Evolutionary conservation across 805 yeast species (phyloP).

Genomic region (Yamadazyma sp.): DNA sequence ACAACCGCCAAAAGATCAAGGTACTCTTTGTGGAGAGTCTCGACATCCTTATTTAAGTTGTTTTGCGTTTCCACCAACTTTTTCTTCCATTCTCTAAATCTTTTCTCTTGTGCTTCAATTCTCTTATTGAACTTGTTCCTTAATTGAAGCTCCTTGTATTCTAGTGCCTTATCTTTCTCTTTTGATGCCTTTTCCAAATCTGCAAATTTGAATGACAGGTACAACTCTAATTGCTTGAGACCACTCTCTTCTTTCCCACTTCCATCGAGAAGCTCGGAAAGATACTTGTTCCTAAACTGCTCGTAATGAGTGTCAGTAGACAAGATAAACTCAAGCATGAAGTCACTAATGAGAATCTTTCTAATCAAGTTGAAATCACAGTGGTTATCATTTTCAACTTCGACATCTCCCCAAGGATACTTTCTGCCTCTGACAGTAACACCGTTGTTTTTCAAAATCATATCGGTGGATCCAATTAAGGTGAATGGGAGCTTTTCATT

Average conservation of each 20-base stretch:
- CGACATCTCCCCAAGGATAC: conserved; percentile 85
- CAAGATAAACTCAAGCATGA: conserved; percentile 75
- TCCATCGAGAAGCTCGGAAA: not conserved
- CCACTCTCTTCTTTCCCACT: conserved; percentile 17
- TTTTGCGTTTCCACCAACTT: conserved; percentile 55
- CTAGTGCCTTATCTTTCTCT: conserved; percentile 42
- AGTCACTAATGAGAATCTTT: conserved; percentile 60
- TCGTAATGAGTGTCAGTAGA: conserved; percentile 80
- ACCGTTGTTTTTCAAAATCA: conserved; percentile 25
- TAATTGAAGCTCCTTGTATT: conserved; percentile 43
- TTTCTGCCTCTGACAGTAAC: conserved; percentile 66
- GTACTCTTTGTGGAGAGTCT: conserved; percentile 23
- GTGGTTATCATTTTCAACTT: conserved; percentile 72
- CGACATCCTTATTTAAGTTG: conserved; percentile 56
- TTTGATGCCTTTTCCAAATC: not conserved
- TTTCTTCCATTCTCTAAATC: conserved; percentile 62
- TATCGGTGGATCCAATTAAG: conserved; percentile 63
- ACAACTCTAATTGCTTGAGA: conserved; percentile 36
- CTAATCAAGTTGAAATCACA: conserved; percentile 75
- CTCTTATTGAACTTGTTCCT: conserved; percentile 45
- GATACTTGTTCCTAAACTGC: conserved; percentile 35
- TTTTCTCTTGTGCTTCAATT: conserved; percentile 44
- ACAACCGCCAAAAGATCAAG: conserved; percentile 33
- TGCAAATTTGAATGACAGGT: conserved; percentile 33
- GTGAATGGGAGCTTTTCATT: conserved; percentile 62